Conservation (phyloP, 805 yeast species). For the Monosporozyma solicola region DNA sequence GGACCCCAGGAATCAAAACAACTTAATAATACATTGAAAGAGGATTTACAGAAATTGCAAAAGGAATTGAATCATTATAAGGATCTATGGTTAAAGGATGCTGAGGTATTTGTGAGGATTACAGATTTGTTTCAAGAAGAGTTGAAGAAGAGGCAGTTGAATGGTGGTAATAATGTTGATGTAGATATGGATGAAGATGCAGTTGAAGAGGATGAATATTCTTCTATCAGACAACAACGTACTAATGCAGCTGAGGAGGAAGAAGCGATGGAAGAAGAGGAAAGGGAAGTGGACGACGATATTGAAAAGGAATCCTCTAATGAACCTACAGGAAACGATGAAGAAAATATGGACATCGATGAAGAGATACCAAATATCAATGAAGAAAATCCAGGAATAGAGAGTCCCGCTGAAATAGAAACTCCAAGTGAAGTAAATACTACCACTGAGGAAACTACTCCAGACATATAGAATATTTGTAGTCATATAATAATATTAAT, state of each 20-base stretch:
- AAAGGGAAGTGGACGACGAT: neutral
- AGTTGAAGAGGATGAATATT: slow-evolving; percentile 3
- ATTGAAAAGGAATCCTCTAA: neutral
- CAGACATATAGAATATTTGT: neutral
- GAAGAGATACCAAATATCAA: slow-evolving; percentile 3
- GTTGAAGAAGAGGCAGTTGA: slow-evolving; percentile 4
- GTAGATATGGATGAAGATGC: slow-evolving; percentile 10
- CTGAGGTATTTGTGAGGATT: slow-evolving; percentile 21
- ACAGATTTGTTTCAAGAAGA: slow-evolving; percentile 21
- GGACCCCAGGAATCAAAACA: slow-evolving; percentile 20
- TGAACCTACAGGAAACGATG: neutral
- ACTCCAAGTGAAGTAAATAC: neutral
- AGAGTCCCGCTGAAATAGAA: neutral
- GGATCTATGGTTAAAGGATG: slow-evolving; percentile 26
- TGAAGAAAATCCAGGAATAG: neutral
- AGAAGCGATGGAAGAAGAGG: neutral
- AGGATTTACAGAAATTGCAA: slow-evolving; percentile 17
- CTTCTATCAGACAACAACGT: neutral
- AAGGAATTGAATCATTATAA: slow-evolving; percentile 18
- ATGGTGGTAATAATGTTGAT: slow-evolving; percentile 7
- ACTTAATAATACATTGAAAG: slow-evolving; percentile 14
- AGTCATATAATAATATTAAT: neutral
- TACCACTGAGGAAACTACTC: neutral
- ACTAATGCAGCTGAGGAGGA: neutral
- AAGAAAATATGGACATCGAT: slow-evolving; percentile 2